A percentile compares a stretch with the other conserved stretches of the same genome.
Conservation (phyloP, 495 filamentous ascomycete genomes). For the Monascus purpureus region DNA sequence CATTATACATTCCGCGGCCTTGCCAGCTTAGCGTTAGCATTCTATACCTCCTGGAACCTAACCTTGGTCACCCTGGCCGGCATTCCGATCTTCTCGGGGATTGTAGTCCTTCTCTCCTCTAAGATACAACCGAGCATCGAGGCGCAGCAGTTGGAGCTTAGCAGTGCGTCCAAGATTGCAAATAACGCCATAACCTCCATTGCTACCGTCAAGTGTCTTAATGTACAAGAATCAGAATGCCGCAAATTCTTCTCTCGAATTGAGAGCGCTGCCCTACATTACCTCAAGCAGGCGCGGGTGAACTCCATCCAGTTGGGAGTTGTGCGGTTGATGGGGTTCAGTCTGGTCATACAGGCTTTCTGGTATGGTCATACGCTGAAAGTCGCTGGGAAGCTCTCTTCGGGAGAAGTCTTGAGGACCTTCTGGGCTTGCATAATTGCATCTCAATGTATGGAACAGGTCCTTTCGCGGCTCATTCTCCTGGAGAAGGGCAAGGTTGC, state of each 20-base stretch:
- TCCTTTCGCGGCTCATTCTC: slow-evolving; percentile 61
- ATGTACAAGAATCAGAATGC: slow-evolving; percentile 57
- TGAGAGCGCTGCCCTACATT: slow-evolving; percentile 44
- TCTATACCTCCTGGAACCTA: slow-evolving; percentile 72
- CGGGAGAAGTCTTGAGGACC: slow-evolving; percentile 66
- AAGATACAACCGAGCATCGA: slow-evolving; percentile 52
- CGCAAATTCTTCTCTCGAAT: slow-evolving; percentile 48
- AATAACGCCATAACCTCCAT: slow-evolving; percentile 58
- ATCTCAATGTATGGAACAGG: slow-evolving; percentile 54
- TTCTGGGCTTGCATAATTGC: slow-evolving; percentile 73
- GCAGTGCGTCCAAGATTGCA: slow-evolving; percentile 55
- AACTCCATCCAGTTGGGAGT: slow-evolving; percentile 59
- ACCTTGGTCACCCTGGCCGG: slow-evolving; percentile 69
- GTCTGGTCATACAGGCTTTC: slow-evolving; percentile 83
- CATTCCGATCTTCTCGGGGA: slow-evolving; percentile 49
- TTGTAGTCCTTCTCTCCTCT: slow-evolving; percentile 44
- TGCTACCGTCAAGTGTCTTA: slow-evolving; percentile 79
- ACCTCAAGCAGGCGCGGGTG: slow-evolving; percentile 49
- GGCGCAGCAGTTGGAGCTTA: slow-evolving; percentile 53
- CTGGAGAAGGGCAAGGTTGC: slow-evolving; percentile 73
- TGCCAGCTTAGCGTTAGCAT: slow-evolving; percentile 51
- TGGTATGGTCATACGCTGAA: slow-evolving; percentile 72
- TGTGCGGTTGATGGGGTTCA: slow-evolving; percentile 56
- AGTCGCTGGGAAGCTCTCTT: slow-evolving; percentile 31
- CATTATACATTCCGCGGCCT: slow-evolving; percentile 46